Base-by-base conservation (phyloP, 2,329 filamentous ascomycete species). In the Cryphonectria carpinicola region DNA sequence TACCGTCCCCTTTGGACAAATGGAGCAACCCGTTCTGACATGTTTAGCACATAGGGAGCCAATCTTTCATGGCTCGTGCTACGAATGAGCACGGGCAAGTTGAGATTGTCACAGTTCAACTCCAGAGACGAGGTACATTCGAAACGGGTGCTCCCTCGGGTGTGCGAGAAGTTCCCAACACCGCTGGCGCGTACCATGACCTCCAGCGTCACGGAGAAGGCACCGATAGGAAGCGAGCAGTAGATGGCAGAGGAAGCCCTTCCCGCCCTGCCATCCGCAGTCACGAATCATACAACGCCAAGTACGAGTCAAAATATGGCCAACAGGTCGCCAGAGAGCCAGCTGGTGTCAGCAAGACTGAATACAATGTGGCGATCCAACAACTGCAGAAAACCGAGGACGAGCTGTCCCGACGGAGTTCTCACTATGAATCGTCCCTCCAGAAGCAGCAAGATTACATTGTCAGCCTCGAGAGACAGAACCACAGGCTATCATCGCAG, bases 221-320 rank as follows among this genome's bases (percentile, higher is more conserved):
- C 11, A 17, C 58, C 19, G 58, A 61, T 4, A 61, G 58, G 58
- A 22, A 32, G 35, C 58, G 58, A 37, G 10, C 58, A 61, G 58
- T 6, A 37, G 58, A 61, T n/a, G 32, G 58, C 35, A 22, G 58
- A 61, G 58, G 32, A 39, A 61, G 58, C 19, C 58, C 58, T n/a
- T 7, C 32, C 4, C 58, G 58, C 35, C 58, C 58, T 11, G 17
- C 58, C 28, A 14, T n/a, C 32, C 58, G 58, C 35, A 61, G 35
- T 11, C 58, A 61, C 19, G 58, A 61, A 61, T 61, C 58, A 25
- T 61, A 61, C 35, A n/a, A 22, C 32, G 22, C 58, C 17, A 61
- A 61, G 32, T 39, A 61, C 58, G 58, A 61, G 22, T 6, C 32
- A 3, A 61, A 61, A 22, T 39, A 61, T 22, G 58, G 58, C 58